Base-by-base conservation (phyloP, 371 early-diverging fungal genomes). In the Neoconidiobolus thromboides region DNA sequence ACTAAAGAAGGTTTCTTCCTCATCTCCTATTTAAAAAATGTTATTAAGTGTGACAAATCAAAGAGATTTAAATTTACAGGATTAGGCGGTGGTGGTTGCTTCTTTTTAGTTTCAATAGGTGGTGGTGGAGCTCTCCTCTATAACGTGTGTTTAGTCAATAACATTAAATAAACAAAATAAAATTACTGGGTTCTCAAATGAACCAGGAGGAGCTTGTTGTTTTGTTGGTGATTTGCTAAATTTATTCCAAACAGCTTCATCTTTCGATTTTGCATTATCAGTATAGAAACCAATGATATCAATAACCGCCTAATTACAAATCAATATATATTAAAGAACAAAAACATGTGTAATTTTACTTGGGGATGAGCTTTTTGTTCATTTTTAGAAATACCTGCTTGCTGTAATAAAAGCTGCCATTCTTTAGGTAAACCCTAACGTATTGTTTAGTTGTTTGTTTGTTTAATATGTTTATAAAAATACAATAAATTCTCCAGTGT, bases 331-430 rank as follows among this genome's bases (percentile, higher is more conserved):
- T 14, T 42, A 56, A 42, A 47, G 48, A 36, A 58, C 43, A n/a
- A 43, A 55, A 41, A 1, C 2, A 47, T 15, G 6, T 40, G 60
- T 1, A 49, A 56, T 50, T 43, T 64, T 71, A 76, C 86, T 69
- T 93, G 91, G 12, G 96, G 96, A 68, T 97, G 83, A 39, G 88
- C 87, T 62, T 84, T 79, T 73, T 95, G 94, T 64, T 97, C 93
- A 65, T 89, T 85, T 70, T 91, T 87, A 44, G 93, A 78, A 65
- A 97, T 96, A 55, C 96, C 95, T 52, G 94, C 86, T 63, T 89
- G 85, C 62, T 84, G 79, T 48, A 97, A 76, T 64, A 97, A 71
- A 38, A 78, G 75, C 55, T 91, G 87, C 97, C 97, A 97, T 68
- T 91, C 91, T 63, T 82, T 79, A 41, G 97, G 96, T 54, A 97